These are phyloP conservation scores for Pseudogymnoascus sp. DNA, from an alignment of 2,329 filamentous ascomycete species.

Conservation along the genomic window DNA sequence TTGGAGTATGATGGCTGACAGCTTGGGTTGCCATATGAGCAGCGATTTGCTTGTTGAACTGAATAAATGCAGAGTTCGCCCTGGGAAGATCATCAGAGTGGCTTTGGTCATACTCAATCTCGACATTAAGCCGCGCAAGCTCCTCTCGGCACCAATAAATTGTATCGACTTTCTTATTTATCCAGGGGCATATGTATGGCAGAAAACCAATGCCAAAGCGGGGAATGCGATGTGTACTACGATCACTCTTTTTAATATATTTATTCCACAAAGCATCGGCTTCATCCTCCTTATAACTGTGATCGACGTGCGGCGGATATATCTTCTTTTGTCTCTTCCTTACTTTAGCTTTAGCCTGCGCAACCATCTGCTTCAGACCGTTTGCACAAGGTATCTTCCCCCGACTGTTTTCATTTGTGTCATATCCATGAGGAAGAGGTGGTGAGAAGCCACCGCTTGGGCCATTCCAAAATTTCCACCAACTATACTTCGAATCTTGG, in stretches of 20 bases:
- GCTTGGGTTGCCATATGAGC: constrained; percentile 97
- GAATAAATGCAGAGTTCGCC: constrained; percentile 96
- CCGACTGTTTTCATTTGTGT: neutral
- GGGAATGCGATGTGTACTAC: constrained; percentile 76
- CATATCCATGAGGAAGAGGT: constrained; percentile 8
- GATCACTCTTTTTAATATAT: constrained; percentile 73
- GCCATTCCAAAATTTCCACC: constrained; percentile 9
- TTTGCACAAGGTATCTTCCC: neutral
- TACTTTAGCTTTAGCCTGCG: neutral
- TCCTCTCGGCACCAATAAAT: constrained; percentile 88
- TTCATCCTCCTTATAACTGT: constrained; percentile 53
- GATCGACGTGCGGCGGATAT: constrained; percentile 59
- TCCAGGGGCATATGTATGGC: constrained; percentile 42
- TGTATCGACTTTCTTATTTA: constrained; percentile 88
- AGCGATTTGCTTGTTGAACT: constrained; percentile 96
- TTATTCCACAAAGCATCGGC: constrained; percentile 70
- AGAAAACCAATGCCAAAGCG: constrained; percentile 39
- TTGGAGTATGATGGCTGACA: constrained; percentile 81
- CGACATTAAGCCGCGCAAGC: constrained; percentile 79
- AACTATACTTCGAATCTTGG: neutral
- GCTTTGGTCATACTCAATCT: constrained; percentile 85
- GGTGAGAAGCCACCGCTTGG: neutral
- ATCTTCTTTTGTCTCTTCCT: constrained; percentile 21
- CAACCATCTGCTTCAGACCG: neutral
- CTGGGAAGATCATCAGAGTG: constrained; percentile 78